phyloP scores from a whole-genome alignment of 1,139 yeast genomes.

The Debaryomyces nepalensis region DNA sequence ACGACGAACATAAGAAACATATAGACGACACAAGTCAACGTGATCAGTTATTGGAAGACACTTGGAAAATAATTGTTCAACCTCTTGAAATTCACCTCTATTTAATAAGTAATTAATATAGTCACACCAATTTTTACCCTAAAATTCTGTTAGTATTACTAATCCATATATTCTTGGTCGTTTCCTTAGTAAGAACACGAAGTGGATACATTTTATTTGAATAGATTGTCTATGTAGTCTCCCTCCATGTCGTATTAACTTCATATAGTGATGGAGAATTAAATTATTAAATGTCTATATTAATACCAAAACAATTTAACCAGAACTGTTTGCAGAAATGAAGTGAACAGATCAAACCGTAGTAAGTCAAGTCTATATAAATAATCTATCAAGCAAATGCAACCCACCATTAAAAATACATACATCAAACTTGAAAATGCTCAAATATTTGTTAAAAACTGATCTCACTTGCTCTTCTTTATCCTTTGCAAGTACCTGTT shows the following conservation, averaged over 20 bases:
- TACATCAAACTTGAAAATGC: conserved; percentile 62
- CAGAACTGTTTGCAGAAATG: background rate
- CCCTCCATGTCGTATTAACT: background rate
- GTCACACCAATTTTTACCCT: conserved; percentile 71
- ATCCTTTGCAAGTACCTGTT: conserved; percentile 59
- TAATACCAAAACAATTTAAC: conserved; percentile 1
- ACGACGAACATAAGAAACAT: conserved; percentile 78
- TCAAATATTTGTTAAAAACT: conserved; percentile 64
- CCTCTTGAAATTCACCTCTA: conserved; percentile 69
- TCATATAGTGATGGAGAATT: background rate
- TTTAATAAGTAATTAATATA: conserved; percentile 73
- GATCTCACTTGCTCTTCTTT: conserved; percentile 65
- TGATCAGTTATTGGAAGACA: conserved; percentile 63
- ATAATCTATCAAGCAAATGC: conserved; percentile 9
- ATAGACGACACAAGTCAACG: conserved; percentile 72
- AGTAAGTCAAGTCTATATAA: conserved; percentile 6
- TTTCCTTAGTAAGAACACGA: background rate
- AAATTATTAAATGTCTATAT: background rate
- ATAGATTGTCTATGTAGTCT: conserved; percentile 10
- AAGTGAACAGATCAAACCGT: conserved; percentile 1
- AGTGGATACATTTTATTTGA: conserved; percentile 7
- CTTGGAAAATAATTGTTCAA: conserved; percentile 65
- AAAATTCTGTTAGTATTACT: conserved; percentile 15
- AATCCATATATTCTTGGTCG: background rate
- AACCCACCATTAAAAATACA: conserved; percentile 18